Percentiles rank a stretch among this genome's conserved stretches.
Evolutionary conservation across 495 filamentous ascomycete genomes (phyloP).

Genomic region (Penicillium egyptiacum): DNA sequence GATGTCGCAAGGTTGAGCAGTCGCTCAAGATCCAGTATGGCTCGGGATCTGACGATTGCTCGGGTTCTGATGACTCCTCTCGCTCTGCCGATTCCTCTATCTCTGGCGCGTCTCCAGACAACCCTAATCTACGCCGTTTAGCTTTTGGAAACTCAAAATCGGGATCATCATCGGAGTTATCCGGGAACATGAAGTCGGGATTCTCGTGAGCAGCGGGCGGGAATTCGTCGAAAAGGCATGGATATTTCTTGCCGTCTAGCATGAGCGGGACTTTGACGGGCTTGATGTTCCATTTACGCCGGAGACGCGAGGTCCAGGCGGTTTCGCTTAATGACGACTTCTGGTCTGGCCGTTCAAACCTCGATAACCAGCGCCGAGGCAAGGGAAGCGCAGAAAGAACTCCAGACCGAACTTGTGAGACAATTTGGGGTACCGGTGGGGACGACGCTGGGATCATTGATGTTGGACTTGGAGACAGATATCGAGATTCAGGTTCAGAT

Average conservation of each 20-base stretch:
- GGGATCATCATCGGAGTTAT: background rate
- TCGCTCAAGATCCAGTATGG: background rate
- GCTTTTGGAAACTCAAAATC: background rate
- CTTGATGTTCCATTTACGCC: fast-evolving
- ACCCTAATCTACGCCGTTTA: background rate
- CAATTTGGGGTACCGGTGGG: background rate
- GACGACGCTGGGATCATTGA: background rate
- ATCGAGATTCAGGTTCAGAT: background rate
- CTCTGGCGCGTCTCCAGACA: background rate
- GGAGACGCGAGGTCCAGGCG: background rate
- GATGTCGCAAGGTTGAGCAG: background rate
- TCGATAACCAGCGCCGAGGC: background rate
- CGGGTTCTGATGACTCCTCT: background rate
- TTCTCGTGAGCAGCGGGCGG: background rate
- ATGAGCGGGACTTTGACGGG: background rate
- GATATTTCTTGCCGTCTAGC: background rate
- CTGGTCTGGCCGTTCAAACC: background rate
- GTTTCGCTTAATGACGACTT: background rate
- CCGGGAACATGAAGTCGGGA: background rate
- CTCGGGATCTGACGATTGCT: background rate
- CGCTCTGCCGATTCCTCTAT: background rate
- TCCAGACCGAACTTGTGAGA: background rate
- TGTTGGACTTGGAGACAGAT: background rate
- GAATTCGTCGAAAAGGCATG: background rate
- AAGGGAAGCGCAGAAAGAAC: background rate